Percentiles rank a stretch among this genome's conserved stretches.
Evolutionary conservation across 495 filamentous ascomycete species (phyloP).

Genomic region (Aspergillus campestris): DNA sequence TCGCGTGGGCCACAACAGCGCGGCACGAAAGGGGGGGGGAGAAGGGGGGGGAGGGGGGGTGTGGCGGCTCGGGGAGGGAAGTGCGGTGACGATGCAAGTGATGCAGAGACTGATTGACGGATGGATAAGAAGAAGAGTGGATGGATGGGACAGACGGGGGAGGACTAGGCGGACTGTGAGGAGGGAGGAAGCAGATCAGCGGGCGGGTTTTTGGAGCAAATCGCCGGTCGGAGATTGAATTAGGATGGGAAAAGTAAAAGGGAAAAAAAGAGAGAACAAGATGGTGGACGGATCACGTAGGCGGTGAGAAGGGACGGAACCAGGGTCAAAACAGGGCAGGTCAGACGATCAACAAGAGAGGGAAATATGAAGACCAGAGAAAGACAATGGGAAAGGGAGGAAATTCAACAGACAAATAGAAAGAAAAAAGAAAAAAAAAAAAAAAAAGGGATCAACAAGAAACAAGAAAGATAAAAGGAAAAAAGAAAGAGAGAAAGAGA

Average conservation of each 20-base stretch:
- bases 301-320: no score
- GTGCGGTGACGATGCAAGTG: conserved; percentile 14
- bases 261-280: not conserved
- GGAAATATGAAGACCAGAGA: no score
- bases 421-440: not conserved
- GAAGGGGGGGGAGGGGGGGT: not conserved
- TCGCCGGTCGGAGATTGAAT: conserved; percentile 12
- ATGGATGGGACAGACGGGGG: conserved; percentile 9
- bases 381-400: not conserved
- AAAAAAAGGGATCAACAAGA: not conserved
- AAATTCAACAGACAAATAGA: not conserved
- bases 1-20: conserved; percentile 15
- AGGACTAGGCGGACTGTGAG: conserved; percentile 14
- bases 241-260: conserved; percentile 2
- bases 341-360: no score
- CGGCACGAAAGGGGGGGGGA: conserved; percentile 19
- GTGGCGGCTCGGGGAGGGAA: no score
- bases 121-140: no score
- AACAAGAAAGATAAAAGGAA: not conserved
- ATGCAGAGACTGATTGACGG: conserved; percentile 13
- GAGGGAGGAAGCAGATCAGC: conserved; percentile 19
- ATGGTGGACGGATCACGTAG: no score
- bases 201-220: conserved; percentile 19
- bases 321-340: no score
- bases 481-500: conserved; percentile 1